These are phyloP conservation scores for Penicillium vulpinum DNA, from an alignment of 2,329 filamentous ascomycete species.

Conservation along the genomic window DNA sequence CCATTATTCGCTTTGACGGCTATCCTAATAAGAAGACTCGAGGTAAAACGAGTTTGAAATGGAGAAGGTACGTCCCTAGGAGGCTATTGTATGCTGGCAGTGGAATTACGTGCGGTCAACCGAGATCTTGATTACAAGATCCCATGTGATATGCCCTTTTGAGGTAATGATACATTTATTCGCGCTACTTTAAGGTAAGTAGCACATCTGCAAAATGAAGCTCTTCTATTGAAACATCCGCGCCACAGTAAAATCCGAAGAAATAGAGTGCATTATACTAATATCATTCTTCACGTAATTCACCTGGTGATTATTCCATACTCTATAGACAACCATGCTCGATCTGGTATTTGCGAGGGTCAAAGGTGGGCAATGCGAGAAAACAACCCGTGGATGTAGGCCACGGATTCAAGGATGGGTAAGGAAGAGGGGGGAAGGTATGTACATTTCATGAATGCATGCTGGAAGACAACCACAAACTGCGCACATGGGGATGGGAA, in stretches of 20 bases:
- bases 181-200: too few species aligned
- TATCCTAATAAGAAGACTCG: not conserved
- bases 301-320: constrained; percentile 32
- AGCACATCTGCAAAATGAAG: not conserved
- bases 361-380: constrained; percentile 20
- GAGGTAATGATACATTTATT: not conserved
- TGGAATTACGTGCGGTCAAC: not conserved
- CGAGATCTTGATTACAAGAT: not conserved
- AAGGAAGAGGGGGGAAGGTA: constrained; percentile 22
- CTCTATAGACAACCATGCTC: constrained; percentile 32
- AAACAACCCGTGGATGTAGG: constrained; percentile 8
- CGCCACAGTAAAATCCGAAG: not conserved
- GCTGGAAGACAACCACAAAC: constrained; percentile 23
- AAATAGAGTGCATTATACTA: constrained; percentile 24
- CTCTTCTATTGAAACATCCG: not conserved
- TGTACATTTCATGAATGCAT: constrained; percentile 37
- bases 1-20: not conserved
- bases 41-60: not conserved
- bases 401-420: constrained; percentile 15
- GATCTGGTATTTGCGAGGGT: constrained; percentile 30
- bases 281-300: constrained; percentile 29
- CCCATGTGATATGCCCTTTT: not conserved
- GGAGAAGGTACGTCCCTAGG: not conserved
- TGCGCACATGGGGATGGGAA: constrained; percentile 15
- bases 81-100: not conserved